Conservation (phyloP, 495 filamentous ascomycete genomes). For the Aspergillus avenaceus region DNA sequence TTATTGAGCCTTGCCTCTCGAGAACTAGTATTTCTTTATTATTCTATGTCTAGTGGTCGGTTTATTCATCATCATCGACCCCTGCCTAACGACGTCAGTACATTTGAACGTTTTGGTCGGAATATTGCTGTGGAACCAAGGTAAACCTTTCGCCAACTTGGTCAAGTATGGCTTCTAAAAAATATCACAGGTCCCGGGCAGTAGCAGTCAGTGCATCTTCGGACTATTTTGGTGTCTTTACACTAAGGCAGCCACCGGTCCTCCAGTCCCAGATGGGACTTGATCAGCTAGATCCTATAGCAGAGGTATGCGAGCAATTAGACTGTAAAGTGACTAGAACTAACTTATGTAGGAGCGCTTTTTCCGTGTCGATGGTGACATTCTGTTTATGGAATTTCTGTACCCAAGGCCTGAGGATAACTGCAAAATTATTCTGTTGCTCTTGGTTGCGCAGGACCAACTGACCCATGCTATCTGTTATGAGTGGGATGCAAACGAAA, state of each 20-base stretch:
- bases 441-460: constrained; percentile 60
- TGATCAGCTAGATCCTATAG: constrained; percentile 31
- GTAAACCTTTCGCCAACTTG: constrained; percentile 28
- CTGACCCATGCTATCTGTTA: constrained; percentile 64
- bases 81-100: constrained; percentile 50
- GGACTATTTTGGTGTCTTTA: constrained; percentile 55
- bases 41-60: constrained; percentile 41
- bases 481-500: constrained; percentile 62
- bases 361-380: constrained; percentile 63
- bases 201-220: constrained; percentile 61
- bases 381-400: constrained; percentile 85
- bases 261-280: constrained; percentile 32
- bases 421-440: constrained; percentile 65
- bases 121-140: constrained; percentile 80
- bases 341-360: constrained; percentile 42
- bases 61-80: constrained; percentile 59
- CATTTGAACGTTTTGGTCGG: constrained; percentile 62
- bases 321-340: neutral
- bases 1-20: constrained; percentile 65
- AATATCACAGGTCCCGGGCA: constrained; percentile 50
- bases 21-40: constrained; percentile 69
- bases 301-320: constrained; percentile 24
- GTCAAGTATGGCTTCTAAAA: constrained; percentile 8
- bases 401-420: constrained; percentile 60
- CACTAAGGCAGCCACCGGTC: constrained; percentile 25